Evolutionary conservation across 306 rosid species (phyloP).

Genomic region (Biancaea sappan): DNA sequence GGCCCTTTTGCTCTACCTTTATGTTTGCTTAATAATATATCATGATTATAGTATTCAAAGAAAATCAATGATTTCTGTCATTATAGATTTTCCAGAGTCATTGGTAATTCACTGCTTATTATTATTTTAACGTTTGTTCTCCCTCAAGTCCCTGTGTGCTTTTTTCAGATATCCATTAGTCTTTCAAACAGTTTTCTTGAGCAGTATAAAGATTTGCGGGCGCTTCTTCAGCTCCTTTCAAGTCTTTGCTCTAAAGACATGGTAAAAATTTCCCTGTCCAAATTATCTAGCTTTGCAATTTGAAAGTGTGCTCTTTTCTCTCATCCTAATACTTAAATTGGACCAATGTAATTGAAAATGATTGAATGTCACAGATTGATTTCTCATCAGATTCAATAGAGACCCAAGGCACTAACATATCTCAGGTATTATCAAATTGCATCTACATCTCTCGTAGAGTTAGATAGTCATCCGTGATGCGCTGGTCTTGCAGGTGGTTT

Average conservation of each 20-base stretch:
- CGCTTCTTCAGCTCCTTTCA: constrained; percentile 96
- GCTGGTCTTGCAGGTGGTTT: constrained; percentile 76
- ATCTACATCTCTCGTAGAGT: constrained; percentile 19
- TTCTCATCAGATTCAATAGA: constrained; percentile 84
- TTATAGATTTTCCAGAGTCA: background rate
- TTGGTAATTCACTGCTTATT: constrained; percentile 20
- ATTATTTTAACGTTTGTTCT: constrained; percentile 16
- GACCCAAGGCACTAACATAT: constrained; percentile 77
- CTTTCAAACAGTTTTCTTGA: constrained; percentile 82
- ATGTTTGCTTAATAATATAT: constrained; percentile 11
- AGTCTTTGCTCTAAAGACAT: constrained; percentile 93
- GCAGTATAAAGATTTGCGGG: constrained; percentile 91
- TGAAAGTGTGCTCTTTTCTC: constrained; percentile 29
- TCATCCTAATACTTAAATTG: constrained; percentile 18
- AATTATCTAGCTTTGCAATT: constrained; percentile 28
- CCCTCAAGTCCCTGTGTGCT: constrained; percentile 33
- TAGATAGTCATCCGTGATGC: constrained; percentile 32
- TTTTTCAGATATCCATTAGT: constrained; percentile 77
- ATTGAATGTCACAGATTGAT: constrained; percentile 66
- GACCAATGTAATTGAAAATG: constrained; percentile 34
- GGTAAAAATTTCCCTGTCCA: constrained; percentile 44
- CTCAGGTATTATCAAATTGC: constrained; percentile 66
- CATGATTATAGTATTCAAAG: constrained; percentile 6
- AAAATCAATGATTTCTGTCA: constrained; percentile 18
- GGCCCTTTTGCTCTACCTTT: constrained; percentile 13